Evolutionary conservation across 2,329 filamentous ascomycete genomes (phyloP).

Genomic region (Nectriaceae sp.): DNA sequence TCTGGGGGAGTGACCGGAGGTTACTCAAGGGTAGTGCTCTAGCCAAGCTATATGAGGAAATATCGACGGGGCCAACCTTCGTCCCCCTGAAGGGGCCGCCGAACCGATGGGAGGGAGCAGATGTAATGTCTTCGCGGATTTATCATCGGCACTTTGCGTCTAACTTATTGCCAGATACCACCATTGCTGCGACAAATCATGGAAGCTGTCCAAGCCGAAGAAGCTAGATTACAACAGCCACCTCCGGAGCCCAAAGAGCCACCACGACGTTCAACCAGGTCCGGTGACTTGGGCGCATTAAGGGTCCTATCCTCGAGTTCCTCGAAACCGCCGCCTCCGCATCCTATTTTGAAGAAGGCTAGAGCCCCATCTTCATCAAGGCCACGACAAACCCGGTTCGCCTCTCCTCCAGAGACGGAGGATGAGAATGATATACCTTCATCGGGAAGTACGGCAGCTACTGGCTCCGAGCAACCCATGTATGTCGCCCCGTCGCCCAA

Average conservation of each 20-base stretch:
- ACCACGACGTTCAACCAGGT: constrained; percentile 18
- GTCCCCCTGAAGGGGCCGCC: constrained; percentile 56
- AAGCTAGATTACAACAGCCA: constrained; percentile 14
- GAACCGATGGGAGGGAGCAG: constrained; percentile 53
- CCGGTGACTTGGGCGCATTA: constrained; percentile 22
- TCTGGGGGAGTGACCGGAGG: constrained; percentile 60
- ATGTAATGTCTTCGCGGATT: constrained; percentile 38
- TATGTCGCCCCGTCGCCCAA: constrained; percentile 29
- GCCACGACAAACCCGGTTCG: constrained; percentile 60
- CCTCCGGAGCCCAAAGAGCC: constrained; percentile 14
- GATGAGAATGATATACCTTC: constrained; percentile 45
- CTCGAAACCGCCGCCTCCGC: constrained; percentile 48
- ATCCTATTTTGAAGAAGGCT: constrained; percentile 63
- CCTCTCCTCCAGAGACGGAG: constrained; percentile 53
- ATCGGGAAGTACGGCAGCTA: constrained; percentile 41
- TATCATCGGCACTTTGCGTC: constrained; percentile 13
- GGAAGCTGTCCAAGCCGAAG: constrained; percentile 21
- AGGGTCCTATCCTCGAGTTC: constrained; percentile 40
- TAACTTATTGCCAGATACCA: constrained; percentile 27
- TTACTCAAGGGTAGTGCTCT: constrained; percentile 54
- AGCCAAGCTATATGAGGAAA: constrained; percentile 57
- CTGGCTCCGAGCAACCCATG: constrained; percentile 32
- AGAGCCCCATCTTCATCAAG: constrained; percentile 55
- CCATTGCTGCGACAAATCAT: constrained; percentile 33
- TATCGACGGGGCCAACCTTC: constrained; percentile 59